phyloP scores from a whole-genome alignment of 169 alveolate genomes.

The Cryptosporidium muris region DNA sequence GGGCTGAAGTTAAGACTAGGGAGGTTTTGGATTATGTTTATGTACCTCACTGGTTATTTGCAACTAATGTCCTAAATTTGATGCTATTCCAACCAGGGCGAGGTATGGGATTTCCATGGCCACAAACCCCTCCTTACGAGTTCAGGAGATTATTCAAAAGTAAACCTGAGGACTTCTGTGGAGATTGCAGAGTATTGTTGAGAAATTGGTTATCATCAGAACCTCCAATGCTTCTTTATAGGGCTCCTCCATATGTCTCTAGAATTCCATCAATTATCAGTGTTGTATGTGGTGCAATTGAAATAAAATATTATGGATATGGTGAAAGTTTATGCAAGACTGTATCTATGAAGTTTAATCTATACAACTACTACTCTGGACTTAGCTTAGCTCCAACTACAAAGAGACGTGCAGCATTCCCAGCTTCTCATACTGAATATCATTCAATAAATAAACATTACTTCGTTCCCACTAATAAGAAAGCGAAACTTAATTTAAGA shows the following conservation, averaged over 20 bases:
- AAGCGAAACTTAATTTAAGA: background rate
- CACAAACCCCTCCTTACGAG: conserved; percentile 35
- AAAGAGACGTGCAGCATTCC: conserved; percentile 70
- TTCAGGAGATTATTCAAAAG: conserved; percentile 18
- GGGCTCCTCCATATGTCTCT: conserved; percentile 58
- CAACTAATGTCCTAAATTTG: conserved; percentile 20
- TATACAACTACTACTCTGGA: conserved; percentile 46
- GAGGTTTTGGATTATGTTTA: background rate
- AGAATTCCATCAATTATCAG: conserved; percentile 8
- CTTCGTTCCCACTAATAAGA: background rate
- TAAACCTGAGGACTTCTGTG: conserved; percentile 10
- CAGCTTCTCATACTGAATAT: conserved; percentile 62
- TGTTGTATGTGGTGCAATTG: conserved; percentile 57
- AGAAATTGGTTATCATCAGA: conserved; percentile 55
- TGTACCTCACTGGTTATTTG: conserved; percentile 12
- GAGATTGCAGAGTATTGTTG: conserved; percentile 13
- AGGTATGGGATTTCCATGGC: conserved; percentile 71
- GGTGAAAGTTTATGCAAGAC: background rate
- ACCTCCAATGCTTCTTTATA: conserved; percentile 47
- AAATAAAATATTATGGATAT: background rate
- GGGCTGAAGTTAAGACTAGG: background rate
- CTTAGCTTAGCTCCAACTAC: conserved; percentile 62
- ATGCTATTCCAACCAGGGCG: conserved; percentile 62
- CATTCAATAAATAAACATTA: conserved; percentile 21
- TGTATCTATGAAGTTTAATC: conserved; percentile 13